Base-by-base conservation (phyloP, 305 asterid species). In the Plantago coronopus region DNA sequence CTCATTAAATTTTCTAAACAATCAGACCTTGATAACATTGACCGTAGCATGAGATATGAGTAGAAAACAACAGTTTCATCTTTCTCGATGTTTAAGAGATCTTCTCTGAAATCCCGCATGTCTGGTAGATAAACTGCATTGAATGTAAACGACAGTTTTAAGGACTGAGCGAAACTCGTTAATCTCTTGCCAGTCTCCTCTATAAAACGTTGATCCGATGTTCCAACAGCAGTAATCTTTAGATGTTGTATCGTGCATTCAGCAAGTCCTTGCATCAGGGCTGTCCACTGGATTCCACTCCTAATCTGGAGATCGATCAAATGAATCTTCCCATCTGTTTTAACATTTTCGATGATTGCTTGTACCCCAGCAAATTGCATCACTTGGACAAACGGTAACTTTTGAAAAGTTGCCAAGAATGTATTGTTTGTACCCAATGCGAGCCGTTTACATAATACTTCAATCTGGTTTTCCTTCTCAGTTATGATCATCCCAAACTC, bases 251-350 rank as follows among this genome's bases (percentile, higher is more conserved):
- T 65, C 5, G 59, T 59, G 57, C 53, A 29, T 16, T 81, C 88
- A 1, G 70, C 54, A 3, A 80, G 79, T 62, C 89, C 91, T 62
- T 83, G 89, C 79, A 86, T 79, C 68, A 86, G 19, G 43, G 81
- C 74, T 1, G 79, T 83, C 86, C 93, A 86, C 0, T 80, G 87
- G 6, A 83, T 59, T 18, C 95, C 95, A 37, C 89, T 80, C 72
- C 93, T 72, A 62, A 86, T 75, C 55, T 83, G 83, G 23, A 86
- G 82, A 76, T 86, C 95, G 22, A 86, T 66, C 67, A 86, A 16
- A 56, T 86, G 95, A 74, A 86, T 75, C 59, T 75, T 81, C 13
- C 55, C 34, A n/a, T 73, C 68, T 0, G 59, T 65, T 20, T 57
- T 62, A 23, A 82, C 76, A 48, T 70, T 68, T 48, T 86, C 95